A percentile compares a stretch with the other conserved stretches of the same genome.
Conservation (phyloP, 495 filamentous ascomycete genomes). For the Amorphotheca resinae region DNA sequence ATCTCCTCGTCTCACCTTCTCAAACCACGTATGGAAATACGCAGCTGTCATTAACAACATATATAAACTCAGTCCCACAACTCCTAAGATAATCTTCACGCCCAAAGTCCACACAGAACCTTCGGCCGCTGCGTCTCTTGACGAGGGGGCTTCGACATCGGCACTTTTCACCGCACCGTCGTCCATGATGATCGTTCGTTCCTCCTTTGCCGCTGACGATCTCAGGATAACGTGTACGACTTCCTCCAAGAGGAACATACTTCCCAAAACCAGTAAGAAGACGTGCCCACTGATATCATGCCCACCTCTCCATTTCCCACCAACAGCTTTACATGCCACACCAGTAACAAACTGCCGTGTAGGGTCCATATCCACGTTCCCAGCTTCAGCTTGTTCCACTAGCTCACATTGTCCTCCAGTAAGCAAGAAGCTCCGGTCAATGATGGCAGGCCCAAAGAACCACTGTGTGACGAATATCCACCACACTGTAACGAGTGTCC, state of each 20-base stretch:
- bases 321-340: slow-evolving; percentile 68
- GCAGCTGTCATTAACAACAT: slow-evolving; percentile 97
- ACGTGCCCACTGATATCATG: slow-evolving; percentile 94
- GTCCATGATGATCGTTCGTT: slow-evolving; percentile 43
- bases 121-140: slow-evolving; percentile 4
- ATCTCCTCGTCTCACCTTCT: slow-evolving; percentile 54
- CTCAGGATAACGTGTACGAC: slow-evolving; percentile 47
- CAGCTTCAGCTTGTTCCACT: slow-evolving; percentile 20
- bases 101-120: slow-evolving; percentile 27
- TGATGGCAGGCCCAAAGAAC: slow-evolving; percentile 85
- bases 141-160: slow-evolving; percentile 24
- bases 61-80: slow-evolving; percentile 63
- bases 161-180: slow-evolving; percentile 47
- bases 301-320: slow-evolving; percentile 76
- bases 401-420: slow-evolving; percentile 73
- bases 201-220: slow-evolving; percentile 33
- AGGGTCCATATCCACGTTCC: slow-evolving; percentile 18
- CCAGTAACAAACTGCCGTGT: slow-evolving; percentile 44
- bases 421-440: slow-evolving; percentile 70
- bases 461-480: slow-evolving; percentile 85
- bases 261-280: slow-evolving; percentile 77
- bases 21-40: slow-evolving; percentile 97
- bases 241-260: slow-evolving; percentile 69
- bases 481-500: slow-evolving; percentile 54
- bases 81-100: slow-evolving; percentile 34